phyloP scores from a whole-genome alignment of 129 eudicot species.

The Lactuca sativa region DNA sequence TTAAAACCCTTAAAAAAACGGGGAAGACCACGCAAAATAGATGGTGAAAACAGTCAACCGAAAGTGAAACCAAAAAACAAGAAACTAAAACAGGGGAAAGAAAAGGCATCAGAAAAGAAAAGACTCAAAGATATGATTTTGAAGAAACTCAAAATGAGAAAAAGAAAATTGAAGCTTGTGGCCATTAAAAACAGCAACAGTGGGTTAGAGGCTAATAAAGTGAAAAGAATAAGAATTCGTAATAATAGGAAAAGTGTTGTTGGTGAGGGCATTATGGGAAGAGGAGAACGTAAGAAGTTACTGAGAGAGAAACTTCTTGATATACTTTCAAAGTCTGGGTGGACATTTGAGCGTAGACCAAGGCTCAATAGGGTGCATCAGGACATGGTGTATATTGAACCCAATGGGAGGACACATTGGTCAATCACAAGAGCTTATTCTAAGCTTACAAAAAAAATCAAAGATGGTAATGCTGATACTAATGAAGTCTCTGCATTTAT shows the following conservation, averaged over 20 bases:
- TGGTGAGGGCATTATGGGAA: conserved; percentile 25
- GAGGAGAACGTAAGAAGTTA: conserved; percentile 39
- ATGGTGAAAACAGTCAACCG: too few species aligned
- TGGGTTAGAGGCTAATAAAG: neutral
- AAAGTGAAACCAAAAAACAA: too few species aligned
- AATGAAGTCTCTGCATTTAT: conserved; percentile 49
- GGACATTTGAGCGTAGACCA: conserved; percentile 65
- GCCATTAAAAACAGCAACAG: conserved; percentile 8
- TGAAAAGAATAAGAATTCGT: conserved; percentile 17
- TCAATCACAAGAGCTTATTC: conserved; percentile 73
- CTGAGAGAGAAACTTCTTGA: conserved; percentile 54
- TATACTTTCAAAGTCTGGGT: conserved; percentile 67
- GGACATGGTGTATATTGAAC: conserved; percentile 69
- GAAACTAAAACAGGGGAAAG: conserved; percentile 12
- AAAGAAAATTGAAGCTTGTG: conserved; percentile 13
- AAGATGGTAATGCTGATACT: conserved; percentile 43
- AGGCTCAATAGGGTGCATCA: conserved; percentile 47
- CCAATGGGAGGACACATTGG: conserved; percentile 61
- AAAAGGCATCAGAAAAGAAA: neutral
- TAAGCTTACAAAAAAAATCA: conserved; percentile 49
- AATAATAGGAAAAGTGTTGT: conserved; percentile 2
- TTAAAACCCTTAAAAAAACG: neutral
- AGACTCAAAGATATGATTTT: neutral
- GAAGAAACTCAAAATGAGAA: conserved; percentile 30
- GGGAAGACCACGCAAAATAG: conserved; percentile 16